A percentile compares a stretch with the other conserved stretches of the same genome.
These are phyloP conservation scores for Berberis thunbergii DNA, from an alignment of 164 flowering plant species.

Conservation along the genomic window DNA sequence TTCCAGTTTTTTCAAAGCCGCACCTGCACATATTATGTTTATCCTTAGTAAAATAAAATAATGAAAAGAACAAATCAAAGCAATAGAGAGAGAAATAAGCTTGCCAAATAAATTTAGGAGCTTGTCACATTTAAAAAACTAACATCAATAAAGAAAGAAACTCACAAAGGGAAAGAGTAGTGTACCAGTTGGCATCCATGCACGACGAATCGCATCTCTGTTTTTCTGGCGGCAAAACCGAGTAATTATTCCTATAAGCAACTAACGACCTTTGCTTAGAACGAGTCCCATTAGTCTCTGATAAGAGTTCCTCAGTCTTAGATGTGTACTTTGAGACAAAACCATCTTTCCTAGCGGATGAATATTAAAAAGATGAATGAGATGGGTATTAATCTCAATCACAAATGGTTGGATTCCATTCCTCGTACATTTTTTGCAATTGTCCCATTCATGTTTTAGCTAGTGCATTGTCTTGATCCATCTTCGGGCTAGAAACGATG, in stretches of 20 bases:
- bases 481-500: too few species aligned
- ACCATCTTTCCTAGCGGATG: slow-evolving; percentile 75
- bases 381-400: too few species aligned
- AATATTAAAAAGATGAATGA: too few species aligned
- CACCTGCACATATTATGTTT: slow-evolving; percentile 32
- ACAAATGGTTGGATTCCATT: too few species aligned
- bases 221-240: slow-evolving; percentile 62
- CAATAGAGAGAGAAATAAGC: too few species aligned
- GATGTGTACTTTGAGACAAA: slow-evolving; percentile 43
- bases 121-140: too few species aligned
- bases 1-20: slow-evolving; percentile 58
- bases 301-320: slow-evolving; percentile 11
- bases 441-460: too few species aligned
- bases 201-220: slow-evolving; percentile 83
- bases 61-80: neutral
- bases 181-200: slow-evolving; percentile 91
- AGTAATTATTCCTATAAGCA: slow-evolving; percentile 72
- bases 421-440: too few species aligned
- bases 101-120: too few species aligned
- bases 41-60: neutral
- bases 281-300: slow-evolving; percentile 18
- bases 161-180: slow-evolving; percentile 10
- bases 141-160: slow-evolving; percentile 6
- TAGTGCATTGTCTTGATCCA: too few species aligned
- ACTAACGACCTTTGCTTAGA: slow-evolving; percentile 45